These are phyloP conservation scores for Zelopaecilomyces penicillatus DNA, from an alignment of 2,329 filamentous ascomycete species.

Conservation along the genomic window DNA sequence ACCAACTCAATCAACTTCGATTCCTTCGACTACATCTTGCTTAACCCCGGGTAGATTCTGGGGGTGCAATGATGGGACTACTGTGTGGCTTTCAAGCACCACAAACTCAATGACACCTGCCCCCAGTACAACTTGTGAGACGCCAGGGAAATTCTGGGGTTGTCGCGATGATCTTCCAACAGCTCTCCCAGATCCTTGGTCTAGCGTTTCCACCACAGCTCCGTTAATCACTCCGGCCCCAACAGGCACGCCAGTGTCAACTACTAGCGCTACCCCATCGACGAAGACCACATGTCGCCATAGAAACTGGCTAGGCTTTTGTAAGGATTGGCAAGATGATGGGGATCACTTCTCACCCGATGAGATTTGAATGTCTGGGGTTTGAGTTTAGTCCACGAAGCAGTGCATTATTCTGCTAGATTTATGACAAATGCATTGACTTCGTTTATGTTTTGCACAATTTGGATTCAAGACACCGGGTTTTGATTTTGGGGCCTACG, in stretches of 20 bases:
- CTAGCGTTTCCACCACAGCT: slow-evolving; percentile 17
- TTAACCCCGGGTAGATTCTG: slow-evolving; percentile 46
- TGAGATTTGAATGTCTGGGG: slow-evolving; percentile 19
- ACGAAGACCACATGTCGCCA: slow-evolving; percentile 24
- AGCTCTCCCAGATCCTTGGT: slow-evolving; percentile 18
- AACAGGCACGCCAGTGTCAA: slow-evolving; percentile 19
- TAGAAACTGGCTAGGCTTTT: slow-evolving; percentile 34
- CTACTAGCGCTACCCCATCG: slow-evolving; percentile 15
- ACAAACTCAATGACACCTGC: slow-evolving; percentile 18
- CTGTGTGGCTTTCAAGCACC: slow-evolving; percentile 26
- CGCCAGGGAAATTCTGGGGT: slow-evolving; percentile 49
- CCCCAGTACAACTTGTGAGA: slow-evolving; percentile 34
- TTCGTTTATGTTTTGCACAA: too few species aligned
- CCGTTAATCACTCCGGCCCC: slow-evolving; percentile 23
- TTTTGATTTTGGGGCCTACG: too few species aligned
- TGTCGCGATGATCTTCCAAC: slow-evolving; percentile 25
- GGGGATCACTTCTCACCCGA: slow-evolving; percentile 19
- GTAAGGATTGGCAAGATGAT: slow-evolving; percentile 27
- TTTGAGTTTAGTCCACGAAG: too few species aligned
- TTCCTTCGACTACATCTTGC: slow-evolving; percentile 31
- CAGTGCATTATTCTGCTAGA: too few species aligned
- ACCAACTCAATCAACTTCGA: slow-evolving; percentile 16
- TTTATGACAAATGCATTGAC: too few species aligned
- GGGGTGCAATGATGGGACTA: slow-evolving; percentile 44
- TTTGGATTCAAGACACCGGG: too few species aligned